phyloP scores from a whole-genome alignment of 176 grass and related monocot genomes.

The Oryza officinalis region DNA sequence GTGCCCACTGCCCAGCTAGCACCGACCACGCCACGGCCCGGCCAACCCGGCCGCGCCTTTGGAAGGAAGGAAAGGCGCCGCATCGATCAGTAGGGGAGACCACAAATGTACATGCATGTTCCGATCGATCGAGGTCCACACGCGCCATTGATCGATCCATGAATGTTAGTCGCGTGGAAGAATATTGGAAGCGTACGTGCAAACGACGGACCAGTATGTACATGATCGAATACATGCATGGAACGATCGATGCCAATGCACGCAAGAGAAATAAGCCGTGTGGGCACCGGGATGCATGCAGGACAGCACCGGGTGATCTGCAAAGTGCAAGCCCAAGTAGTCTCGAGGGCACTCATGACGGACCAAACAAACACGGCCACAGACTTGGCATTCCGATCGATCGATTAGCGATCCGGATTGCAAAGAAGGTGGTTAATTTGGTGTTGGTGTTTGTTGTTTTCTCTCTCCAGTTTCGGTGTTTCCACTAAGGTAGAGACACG shows the following conservation, averaged over 20 bases:
- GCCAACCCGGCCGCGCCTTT: constrained; percentile 7
- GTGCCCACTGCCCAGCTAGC: constrained; percentile 31
- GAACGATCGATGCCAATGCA: too few species aligned
- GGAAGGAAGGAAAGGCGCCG: constrained; percentile 13
- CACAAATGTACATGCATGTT: constrained; percentile 18
- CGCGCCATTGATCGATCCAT: constrained; percentile 9
- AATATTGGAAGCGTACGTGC: neutral
- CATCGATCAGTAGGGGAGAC: neutral
- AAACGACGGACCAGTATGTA: too few species aligned
- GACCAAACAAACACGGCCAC: neutral
- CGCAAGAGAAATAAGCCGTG: neutral
- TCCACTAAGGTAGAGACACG: neutral
- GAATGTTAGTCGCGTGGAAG: neutral
- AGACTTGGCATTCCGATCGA: too few species aligned
- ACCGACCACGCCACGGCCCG: constrained; percentile 44
- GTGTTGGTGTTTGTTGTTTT: neutral
- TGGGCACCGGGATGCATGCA: neutral
- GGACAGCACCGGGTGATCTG: neutral
- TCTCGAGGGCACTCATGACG: neutral
- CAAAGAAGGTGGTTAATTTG: neutral
- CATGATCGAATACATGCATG: too few species aligned
- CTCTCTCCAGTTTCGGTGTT: neutral
- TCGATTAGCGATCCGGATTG: neutral
- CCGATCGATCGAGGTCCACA: constrained; percentile 34
- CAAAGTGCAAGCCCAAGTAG: neutral